Percentiles rank a stretch among this genome's conserved stretches.
phyloP scores from a whole-genome alignment of 768 basidiomycete species.

The Cyclocybe cylindracea region DNA sequence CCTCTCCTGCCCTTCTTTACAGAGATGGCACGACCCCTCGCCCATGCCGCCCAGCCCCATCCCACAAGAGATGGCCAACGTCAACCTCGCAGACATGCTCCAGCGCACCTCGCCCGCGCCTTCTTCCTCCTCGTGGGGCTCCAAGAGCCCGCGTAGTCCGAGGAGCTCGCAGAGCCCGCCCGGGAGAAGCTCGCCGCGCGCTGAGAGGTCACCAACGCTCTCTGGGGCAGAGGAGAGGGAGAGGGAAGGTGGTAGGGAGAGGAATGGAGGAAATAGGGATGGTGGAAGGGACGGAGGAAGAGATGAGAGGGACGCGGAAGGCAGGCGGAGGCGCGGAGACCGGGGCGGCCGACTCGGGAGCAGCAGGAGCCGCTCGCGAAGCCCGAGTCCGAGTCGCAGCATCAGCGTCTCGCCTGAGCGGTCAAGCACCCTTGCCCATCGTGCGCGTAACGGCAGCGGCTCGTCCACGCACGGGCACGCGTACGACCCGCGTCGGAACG shows the following conservation, averaged over 20 bases:
- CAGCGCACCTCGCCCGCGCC: conserved; percentile 27
- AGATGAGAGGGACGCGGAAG: no score
- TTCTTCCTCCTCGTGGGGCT: conserved; percentile 26
- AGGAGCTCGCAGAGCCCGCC: background rate
- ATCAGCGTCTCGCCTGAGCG: conserved; percentile 8
- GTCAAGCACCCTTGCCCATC: background rate
- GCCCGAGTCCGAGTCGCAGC: conserved; percentile 7
- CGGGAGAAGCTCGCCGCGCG: background rate
- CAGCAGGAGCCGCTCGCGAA: conserved; percentile 14
- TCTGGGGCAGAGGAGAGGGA: no score
- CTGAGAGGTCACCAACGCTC: no score
- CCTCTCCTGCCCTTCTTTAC: conserved; percentile 4
- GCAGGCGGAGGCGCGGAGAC: no score
- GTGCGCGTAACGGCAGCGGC: no score
- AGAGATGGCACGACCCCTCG: conserved; percentile 73
- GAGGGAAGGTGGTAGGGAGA: no score
- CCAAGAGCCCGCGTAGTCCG: conserved; percentile 3
- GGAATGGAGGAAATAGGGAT: no score
- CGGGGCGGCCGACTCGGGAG: background rate
- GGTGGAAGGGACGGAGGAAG: no score
- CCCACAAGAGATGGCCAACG: conserved; percentile 23
- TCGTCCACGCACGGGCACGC: no score
- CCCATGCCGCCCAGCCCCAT: conserved; percentile 59
- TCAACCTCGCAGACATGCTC: conserved; percentile 5
- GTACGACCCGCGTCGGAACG: no score